These are phyloP conservation scores for Skeletonema menzelii DNA, from an alignment of 108 stramenopile species.

Conservation along the genomic window DNA sequence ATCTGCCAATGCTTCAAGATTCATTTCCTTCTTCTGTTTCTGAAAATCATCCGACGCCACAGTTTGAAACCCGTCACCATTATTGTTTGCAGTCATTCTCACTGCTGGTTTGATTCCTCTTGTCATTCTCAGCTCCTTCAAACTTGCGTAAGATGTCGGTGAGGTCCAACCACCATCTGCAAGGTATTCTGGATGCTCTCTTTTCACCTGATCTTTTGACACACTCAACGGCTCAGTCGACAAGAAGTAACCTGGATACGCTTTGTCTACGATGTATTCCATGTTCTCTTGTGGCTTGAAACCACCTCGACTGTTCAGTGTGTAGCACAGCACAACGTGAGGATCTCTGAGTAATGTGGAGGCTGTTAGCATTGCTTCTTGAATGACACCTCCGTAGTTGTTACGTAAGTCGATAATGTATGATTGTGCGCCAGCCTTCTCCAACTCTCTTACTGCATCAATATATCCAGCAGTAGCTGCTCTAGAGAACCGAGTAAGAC, in stretches of 20 bases:
- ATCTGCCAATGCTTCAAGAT: conserved; percentile 29
- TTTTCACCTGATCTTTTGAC: conserved; percentile 57
- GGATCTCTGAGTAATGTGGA: conserved; percentile 77
- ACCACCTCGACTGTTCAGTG: conserved; percentile 74
- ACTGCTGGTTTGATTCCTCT: conserved; percentile 59
- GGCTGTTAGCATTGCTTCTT: conserved; percentile 86
- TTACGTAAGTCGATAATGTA: conserved; percentile 83
- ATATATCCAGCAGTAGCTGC: conserved; percentile 68
- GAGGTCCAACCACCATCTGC: conserved; percentile 58
- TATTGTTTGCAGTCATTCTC: background rate
- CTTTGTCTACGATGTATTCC: conserved; percentile 72
- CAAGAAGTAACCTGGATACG: conserved; percentile 83
- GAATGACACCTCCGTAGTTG: conserved; percentile 85
- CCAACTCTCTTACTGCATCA: conserved; percentile 60
- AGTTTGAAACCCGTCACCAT: background rate
- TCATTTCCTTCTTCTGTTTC: conserved; percentile 5
- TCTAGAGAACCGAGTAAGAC: conserved; percentile 78
- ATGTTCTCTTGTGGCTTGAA: conserved; percentile 81
- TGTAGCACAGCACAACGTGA: conserved; percentile 77
- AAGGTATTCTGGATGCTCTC: conserved; percentile 72
- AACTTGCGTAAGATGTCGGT: conserved; percentile 70
- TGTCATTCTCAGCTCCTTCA: conserved; percentile 64
- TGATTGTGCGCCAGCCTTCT: conserved; percentile 72
- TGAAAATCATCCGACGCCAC: background rate
- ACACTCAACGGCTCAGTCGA: conserved; percentile 52